phyloP scores from a whole-genome alignment of 306 rosid species.

The Sicyos baderoa region DNA sequence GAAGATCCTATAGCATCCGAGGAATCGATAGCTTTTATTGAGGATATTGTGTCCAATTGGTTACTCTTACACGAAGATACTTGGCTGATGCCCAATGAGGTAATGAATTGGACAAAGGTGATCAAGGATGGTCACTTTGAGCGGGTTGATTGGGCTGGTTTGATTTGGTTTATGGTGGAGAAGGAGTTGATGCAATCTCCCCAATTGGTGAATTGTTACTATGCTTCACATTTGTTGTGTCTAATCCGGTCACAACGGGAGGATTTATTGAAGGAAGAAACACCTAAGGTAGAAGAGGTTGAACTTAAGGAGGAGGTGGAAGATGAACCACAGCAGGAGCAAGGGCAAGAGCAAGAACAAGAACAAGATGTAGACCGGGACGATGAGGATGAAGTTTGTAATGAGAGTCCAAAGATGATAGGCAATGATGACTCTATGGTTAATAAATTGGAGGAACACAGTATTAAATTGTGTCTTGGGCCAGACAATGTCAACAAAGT shows the following conservation, averaged over 20 bases:
- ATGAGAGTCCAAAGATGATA: slow-evolving; percentile 30
- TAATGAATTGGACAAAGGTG: slow-evolving; percentile 25
- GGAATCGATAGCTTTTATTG: slow-evolving; percentile 44
- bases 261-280: slow-evolving; percentile 31
- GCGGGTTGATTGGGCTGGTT: slow-evolving; percentile 72
- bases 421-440: slow-evolving; percentile 34
- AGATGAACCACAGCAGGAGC: not conserved
- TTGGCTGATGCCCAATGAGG: slow-evolving; percentile 52
- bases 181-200: slow-evolving; percentile 52
- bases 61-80: slow-evolving; percentile 70
- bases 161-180: slow-evolving; percentile 76
- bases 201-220: slow-evolving; percentile 51
- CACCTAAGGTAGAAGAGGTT: slow-evolving; percentile 24
- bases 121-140: slow-evolving; percentile 52
- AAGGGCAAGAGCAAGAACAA: slow-evolving; percentile 20
- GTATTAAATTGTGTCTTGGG: slow-evolving; percentile 48
- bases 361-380: slow-evolving; percentile 31
- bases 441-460: slow-evolving; percentile 44
- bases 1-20: slow-evolving; percentile 23
- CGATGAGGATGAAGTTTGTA: slow-evolving; percentile 33
- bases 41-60: slow-evolving; percentile 61
- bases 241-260: slow-evolving; percentile 52
- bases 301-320: slow-evolving; percentile 23
- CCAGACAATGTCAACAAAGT: slow-evolving; percentile 39
- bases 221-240: slow-evolving; percentile 78